Evolutionary conservation across 345 rosid genomes (phyloP), one percentile per base, ranked within the genome.

Genomic region (Pugionium cornutum): DNA sequence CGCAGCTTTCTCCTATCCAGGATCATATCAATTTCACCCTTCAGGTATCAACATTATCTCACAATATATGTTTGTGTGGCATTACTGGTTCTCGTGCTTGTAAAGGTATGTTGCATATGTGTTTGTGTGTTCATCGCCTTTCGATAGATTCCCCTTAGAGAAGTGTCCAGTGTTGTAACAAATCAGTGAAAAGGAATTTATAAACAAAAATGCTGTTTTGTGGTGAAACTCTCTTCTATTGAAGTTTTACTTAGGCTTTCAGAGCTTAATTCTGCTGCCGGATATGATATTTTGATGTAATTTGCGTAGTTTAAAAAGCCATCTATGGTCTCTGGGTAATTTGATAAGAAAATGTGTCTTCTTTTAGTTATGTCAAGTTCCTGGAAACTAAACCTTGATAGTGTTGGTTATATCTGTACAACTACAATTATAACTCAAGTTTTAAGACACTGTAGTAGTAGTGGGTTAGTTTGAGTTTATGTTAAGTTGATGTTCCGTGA

Each of bases 1-100:
- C 82, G 31, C 92, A 91, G 29, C 98, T 91, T 58, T 66, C 89
- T 45, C 87, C 88, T 46, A 73, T 91, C 34, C 92, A 89, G 72
- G 89, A 89, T 64, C 96, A 91, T 48, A 77, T 91, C 80, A 85
- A 83, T 75, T 91, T 83, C 85, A 89, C 95, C 60, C 95, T 91
- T 67, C 98, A 91, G 95, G 98, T 43, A 11, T 11, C 10, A 4
- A n/a, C 4, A 3, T 18, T 1, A 6, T 43, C 4, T 36, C 4
- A 35, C 0, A 4, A 6, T 46, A 28, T 11, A 37, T 47, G 6
- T 1, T 63, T 36, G 28, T 62, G n/a, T 47, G 27, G 9, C 27
- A 62, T 9, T 36, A 18, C 11, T 46, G 45, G 6, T 55, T 25
- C 54, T 45, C 35, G 6, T 28, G n/a, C 29, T 46, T 37, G 8